Conservation (phyloP, 495 filamentous ascomycete genomes). For the Penicillium macrosclerotiorum region DNA sequence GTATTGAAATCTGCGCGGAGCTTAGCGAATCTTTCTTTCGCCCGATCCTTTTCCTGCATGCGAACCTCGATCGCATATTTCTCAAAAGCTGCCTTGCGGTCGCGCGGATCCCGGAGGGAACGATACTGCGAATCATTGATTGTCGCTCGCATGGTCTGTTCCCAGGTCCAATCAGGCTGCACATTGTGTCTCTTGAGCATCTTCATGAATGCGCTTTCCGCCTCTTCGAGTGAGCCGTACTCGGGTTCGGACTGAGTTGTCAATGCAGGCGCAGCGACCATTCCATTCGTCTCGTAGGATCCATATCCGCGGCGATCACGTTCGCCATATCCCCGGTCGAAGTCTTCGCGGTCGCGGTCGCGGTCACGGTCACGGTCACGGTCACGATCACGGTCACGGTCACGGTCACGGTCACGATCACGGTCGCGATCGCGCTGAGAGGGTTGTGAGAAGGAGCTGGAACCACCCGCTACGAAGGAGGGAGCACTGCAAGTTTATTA, state of each 20-base stretch:
- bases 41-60: constrained; percentile 89
- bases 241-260: constrained; percentile 72
- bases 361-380: constrained; percentile 40
- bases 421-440: constrained; percentile 39
- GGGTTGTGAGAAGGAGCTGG: constrained; percentile 47
- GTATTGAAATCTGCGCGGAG: constrained; percentile 90
- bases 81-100: constrained; percentile 89
- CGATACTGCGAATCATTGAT: constrained; percentile 94
- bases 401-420: constrained; percentile 28
- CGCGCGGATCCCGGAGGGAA: constrained; percentile 88
- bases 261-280: constrained; percentile 58
- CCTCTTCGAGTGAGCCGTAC: constrained; percentile 83
- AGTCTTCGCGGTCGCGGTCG: constrained; percentile 42
- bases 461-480: constrained; percentile 66
- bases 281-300: constrained; percentile 51
- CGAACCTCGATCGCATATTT: constrained; percentile 92
- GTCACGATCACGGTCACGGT: constrained; percentile 36
- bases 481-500: constrained; percentile 49
- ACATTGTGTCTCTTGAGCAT: constrained; percentile 81
- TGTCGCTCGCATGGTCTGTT: constrained; percentile 81
- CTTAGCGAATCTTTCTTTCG: constrained; percentile 91
- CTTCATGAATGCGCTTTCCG: constrained; percentile 90
- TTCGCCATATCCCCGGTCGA: constrained; percentile 60
- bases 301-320: constrained; percentile 71
- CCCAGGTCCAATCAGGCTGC: constrained; percentile 89